Evolutionary conservation across 108 stramenopile species (phyloP), one percentile per base, ranked within the genome.

Genomic region (Nitzschia palea): DNA sequence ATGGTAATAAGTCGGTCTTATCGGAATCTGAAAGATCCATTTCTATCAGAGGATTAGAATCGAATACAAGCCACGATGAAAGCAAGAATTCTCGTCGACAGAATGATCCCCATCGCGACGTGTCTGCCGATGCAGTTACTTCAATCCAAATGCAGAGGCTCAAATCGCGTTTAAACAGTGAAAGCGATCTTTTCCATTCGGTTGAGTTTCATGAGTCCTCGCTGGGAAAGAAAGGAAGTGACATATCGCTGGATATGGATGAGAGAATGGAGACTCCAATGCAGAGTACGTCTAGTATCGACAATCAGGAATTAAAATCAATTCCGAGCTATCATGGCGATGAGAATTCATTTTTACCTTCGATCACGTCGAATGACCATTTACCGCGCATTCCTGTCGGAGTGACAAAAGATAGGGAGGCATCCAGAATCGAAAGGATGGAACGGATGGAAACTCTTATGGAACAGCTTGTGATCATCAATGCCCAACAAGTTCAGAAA

Each of bases 401-500:
- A 28, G 3, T 31, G 15, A 47, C 29, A 30, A 32, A 15, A 29
- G 23, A 3, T 20, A 47, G n/a, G 15, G 31, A 65, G 15, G 44
- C 52, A 15, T 55, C 71, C 9, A 52, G 71, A 23, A 61, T 81
- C 0, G 68, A 67, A 30, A 72, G 75, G 36, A 66, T 81, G 2
- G 68, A 67, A 30, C 65, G 75, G 36, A 66, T 81, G 67, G 80
- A 81, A 56, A 48, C 44, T 14, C 43, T 81, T 2, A 68, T 81
- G 71, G 80, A 81, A 42, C 80, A 73, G 33, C 47, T 81, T 23
- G 47, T 77, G 4, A 45, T 69, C 27, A 64, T 81, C 40, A 81
- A 76, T 55, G 60, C 67, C 4, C 43, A 59, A 17, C 65, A 68
- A 34, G 47, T 40, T 2, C 64, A 32, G 26, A 52, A 51, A 17